Conservation (phyloP, 805 yeast species). For the Barnettozyma botsteinii region DNA sequence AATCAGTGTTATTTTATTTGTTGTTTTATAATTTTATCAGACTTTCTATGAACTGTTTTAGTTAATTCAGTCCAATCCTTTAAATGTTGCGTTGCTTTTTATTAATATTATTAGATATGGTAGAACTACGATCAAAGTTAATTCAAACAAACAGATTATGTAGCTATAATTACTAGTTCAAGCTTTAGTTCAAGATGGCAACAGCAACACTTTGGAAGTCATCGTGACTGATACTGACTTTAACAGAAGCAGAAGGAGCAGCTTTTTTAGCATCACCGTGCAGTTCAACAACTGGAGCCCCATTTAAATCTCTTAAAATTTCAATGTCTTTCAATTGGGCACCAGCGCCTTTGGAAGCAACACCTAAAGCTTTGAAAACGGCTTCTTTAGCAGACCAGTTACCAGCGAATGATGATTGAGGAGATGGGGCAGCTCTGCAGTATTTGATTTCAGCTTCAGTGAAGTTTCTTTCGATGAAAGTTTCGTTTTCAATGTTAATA, state of each 20-base stretch:
- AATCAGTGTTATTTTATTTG: no score
- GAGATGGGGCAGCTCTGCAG: slow-evolving; percentile 66
- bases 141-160: no score
- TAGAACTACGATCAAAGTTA: no score
- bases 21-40: no score
- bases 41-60: no score
- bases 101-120: no score
- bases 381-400: slow-evolving; percentile 99
- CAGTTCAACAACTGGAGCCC: slow-evolving; percentile 76
- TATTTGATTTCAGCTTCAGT: slow-evolving; percentile 74
- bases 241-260: slow-evolving; percentile 66
- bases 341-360: slow-evolving; percentile 88
- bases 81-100: no score
- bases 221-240: slow-evolving; percentile 92
- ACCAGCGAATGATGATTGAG: slow-evolving; percentile 91
- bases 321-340: slow-evolving; percentile 91
- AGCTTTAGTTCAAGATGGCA: slow-evolving; percentile 48
- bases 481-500: slow-evolving; percentile 80
- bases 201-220: slow-evolving; percentile 97
- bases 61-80: no score
- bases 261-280: slow-evolving; percentile 71
- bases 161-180: no score
- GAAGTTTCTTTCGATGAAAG: slow-evolving; percentile 90
- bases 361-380: slow-evolving; percentile 92
- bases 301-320: slow-evolving; percentile 56